Percentiles rank a stretch among this genome's conserved stretches.
Conservation (phyloP, 148 eudicot species). For the Polygonum maritimum region DNA sequence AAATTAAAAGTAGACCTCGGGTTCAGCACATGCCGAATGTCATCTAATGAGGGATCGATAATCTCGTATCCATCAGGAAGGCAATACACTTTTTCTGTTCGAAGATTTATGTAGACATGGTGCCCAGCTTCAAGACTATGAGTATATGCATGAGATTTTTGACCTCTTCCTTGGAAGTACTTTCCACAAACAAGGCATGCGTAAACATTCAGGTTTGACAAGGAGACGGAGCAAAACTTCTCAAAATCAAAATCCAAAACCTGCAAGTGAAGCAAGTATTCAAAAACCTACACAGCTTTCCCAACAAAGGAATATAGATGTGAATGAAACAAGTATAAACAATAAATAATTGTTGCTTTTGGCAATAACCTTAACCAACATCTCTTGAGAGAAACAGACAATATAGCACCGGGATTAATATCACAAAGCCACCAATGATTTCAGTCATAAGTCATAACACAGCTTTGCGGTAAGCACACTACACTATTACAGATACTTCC, state of each 20-base stretch:
- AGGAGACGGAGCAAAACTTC: constrained; percentile 86
- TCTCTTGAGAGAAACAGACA: background rate
- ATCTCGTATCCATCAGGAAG: constrained; percentile 98
- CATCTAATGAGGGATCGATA: constrained; percentile 82
- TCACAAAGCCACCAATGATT: background rate
- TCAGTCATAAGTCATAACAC: background rate
- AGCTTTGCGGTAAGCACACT: background rate
- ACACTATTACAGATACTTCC: background rate
- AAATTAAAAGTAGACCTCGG: constrained; percentile 54
- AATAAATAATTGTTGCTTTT: background rate
- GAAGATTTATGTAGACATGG: constrained; percentile 85
- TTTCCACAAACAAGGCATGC: constrained; percentile 97
- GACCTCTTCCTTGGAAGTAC: constrained; percentile 91
- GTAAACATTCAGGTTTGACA: constrained; percentile 84
- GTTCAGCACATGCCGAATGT: constrained; percentile 77
- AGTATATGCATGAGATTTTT: constrained; percentile 84
- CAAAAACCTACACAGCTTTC: background rate
- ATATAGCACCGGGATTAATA: background rate
- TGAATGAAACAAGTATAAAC: background rate
- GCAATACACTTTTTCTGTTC: constrained; percentile 82
- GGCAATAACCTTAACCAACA: background rate
- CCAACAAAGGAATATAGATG: background rate
- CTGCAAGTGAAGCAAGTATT: constrained; percentile 28
- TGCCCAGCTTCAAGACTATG: constrained; percentile 95
- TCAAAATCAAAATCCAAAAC: constrained; percentile 97